phyloP scores from a whole-genome alignment of 805 yeast genomes.

The Saccharomycopsis fermentans region DNA sequence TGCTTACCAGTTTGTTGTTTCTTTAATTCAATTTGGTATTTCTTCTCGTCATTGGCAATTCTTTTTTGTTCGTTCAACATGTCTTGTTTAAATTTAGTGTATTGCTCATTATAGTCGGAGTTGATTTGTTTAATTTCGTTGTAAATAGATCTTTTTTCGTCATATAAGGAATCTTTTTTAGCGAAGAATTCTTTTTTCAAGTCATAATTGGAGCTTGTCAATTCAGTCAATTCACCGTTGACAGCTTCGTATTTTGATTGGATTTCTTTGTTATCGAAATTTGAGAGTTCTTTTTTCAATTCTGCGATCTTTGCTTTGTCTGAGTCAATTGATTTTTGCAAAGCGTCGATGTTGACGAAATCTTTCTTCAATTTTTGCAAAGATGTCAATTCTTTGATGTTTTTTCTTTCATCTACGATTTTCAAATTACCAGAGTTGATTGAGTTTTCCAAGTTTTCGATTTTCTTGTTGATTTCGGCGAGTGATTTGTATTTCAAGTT shows the following conservation, averaged over 20 bases:
- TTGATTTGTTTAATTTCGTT: conserved; percentile 57
- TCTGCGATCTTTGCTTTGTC: conserved; percentile 69
- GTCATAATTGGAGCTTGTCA: conserved; percentile 54
- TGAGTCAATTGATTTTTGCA: conserved; percentile 68
- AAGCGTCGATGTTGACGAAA: conserved; percentile 60
- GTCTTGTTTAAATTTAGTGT: conserved; percentile 56
- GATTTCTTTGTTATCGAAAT: conserved; percentile 49
- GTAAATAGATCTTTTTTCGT: conserved; percentile 60
- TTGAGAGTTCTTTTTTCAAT: conserved; percentile 56
- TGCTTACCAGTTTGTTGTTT: conserved; percentile 45
- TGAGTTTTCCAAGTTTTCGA: conserved; percentile 54
- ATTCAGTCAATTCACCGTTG: conserved; percentile 59
- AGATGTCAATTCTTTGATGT: conserved; percentile 73
- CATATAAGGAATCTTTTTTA: conserved; percentile 57
- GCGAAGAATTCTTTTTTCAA: conserved; percentile 55
- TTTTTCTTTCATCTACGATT: conserved; percentile 83
- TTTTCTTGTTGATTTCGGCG: conserved; percentile 60
- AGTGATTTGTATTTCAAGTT: conserved; percentile 63
- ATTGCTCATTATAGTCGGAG: conserved; percentile 66
- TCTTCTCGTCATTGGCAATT: conserved; percentile 43
- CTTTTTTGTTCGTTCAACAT: conserved; percentile 68
- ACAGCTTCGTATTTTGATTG: conserved; percentile 58
- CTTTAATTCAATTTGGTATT: conserved; percentile 36
- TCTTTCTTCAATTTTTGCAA: conserved; percentile 76
- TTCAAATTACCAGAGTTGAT: conserved; percentile 73